These are phyloP conservation scores for Halenospora varia DNA, from an alignment of 495 filamentous ascomycete genomes.

Conservation along the genomic window DNA sequence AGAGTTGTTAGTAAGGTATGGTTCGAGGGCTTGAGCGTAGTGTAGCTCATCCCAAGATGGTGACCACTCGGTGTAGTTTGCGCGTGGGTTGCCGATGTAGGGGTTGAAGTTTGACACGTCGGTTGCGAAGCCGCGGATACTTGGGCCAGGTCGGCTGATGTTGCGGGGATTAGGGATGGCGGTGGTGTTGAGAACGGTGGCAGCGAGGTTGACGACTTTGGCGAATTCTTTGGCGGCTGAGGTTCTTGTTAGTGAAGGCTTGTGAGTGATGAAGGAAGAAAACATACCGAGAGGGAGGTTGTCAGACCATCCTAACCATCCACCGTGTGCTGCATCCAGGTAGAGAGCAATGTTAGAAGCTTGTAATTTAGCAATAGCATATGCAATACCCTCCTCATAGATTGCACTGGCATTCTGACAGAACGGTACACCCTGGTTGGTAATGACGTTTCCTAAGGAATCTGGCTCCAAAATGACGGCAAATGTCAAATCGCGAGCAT, in stretches of 20 bases:
- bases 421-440: conserved; percentile 58
- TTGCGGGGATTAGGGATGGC: conserved; percentile 33
- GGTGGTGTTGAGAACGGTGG: conserved; percentile 46
- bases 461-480: conserved; percentile 51
- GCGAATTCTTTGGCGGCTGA: conserved; percentile 11
- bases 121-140: conserved; percentile 68
- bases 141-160: conserved; percentile 13
- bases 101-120: conserved; percentile 76
- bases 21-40: conserved; percentile 62
- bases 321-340: conserved; percentile 72
- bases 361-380: conserved; percentile 66
- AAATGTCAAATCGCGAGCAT: conserved; percentile 15
- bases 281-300: conserved; percentile 64
- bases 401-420: conserved; percentile 59
- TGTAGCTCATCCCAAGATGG: conserved; percentile 63
- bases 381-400: conserved; percentile 66
- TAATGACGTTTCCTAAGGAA: conserved; percentile 74
- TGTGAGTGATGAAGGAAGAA: conserved; percentile 60
- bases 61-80: conserved; percentile 50
- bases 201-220: conserved; percentile 16
- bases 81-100: conserved; percentile 46
- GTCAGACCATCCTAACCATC: conserved; percentile 77
- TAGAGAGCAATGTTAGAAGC: conserved; percentile 77
- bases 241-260: not conserved
- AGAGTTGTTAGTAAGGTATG: conserved; percentile 53